Evolutionary conservation across 257 asterid genomes (phyloP).

Genomic region (Thymus mandschuricus): DNA sequence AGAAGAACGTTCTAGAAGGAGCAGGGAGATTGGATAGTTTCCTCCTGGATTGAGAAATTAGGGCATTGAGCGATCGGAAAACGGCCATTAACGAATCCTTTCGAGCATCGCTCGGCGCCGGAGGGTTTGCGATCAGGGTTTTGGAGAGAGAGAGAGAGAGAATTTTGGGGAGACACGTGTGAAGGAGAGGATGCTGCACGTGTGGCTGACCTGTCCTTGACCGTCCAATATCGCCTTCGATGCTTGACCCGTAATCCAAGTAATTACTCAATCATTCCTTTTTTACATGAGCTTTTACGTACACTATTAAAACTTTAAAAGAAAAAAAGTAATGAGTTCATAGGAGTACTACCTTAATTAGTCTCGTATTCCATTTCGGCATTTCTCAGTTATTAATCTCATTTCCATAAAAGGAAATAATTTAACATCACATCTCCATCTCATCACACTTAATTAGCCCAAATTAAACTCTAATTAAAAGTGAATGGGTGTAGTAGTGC

Average conservation of each 20-base stretch:
- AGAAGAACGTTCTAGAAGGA: constrained; percentile 46
- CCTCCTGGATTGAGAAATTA: constrained; percentile 48
- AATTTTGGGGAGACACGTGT: constrained; percentile 40
- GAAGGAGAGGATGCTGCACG: constrained; percentile 17
- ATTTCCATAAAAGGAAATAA: too few relatives aligned
- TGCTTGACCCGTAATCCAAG: neutral
- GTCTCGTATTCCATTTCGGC: too few relatives aligned
- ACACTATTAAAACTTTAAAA: too few relatives aligned
- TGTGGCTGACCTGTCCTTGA: constrained; percentile 1
- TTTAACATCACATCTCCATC: too few relatives aligned
- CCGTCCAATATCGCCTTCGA: neutral
- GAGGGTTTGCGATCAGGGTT: constrained; percentile 32
- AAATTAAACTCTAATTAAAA: too few relatives aligned
- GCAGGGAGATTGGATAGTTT: constrained; percentile 25
- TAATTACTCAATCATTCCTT: too few relatives aligned
- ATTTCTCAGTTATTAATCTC: too few relatives aligned
- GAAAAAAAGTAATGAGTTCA: too few relatives aligned
- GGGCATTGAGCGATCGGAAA: constrained; percentile 71
- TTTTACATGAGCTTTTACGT: too few relatives aligned
- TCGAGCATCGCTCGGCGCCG: constrained; percentile 8
- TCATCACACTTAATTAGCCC: too few relatives aligned
- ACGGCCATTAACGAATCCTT: constrained; percentile 63
- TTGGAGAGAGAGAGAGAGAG: constrained; percentile 10
- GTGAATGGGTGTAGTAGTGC: too few relatives aligned
- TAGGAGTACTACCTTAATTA: too few relatives aligned